phyloP scores from a whole-genome alignment of 805 yeast genomes.

The Kuraishia molischiana region DNA sequence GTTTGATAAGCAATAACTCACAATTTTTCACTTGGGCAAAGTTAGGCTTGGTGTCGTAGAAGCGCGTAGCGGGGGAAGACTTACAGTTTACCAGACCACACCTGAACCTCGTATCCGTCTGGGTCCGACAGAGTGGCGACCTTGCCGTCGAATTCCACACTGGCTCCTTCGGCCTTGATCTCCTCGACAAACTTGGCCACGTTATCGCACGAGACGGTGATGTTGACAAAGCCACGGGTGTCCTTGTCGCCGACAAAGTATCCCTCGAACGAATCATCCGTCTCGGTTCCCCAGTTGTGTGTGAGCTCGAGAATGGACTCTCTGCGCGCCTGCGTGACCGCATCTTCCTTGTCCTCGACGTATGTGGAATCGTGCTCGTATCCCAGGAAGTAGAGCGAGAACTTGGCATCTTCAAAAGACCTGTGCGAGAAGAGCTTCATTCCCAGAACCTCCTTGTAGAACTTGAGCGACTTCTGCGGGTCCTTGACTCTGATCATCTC shows the following conservation, averaged over 20 bases:
- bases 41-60: no score
- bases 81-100: conserved; percentile 25
- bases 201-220: conserved; percentile 61
- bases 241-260: conserved; percentile 76
- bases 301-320: conserved; percentile 84
- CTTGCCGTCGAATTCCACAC: conserved; percentile 39
- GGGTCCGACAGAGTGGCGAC: conserved; percentile 81
- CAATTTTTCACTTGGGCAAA: no score
- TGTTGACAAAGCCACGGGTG: conserved; percentile 81
- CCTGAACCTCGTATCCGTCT: conserved; percentile 81
- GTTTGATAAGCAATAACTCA: no score
- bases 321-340: conserved; percentile 25
- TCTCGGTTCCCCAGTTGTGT: conserved; percentile 93
- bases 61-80: background rate
- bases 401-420: conserved; percentile 60
- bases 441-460: conserved; percentile 75
- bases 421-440: conserved; percentile 56
- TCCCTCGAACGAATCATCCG: conserved; percentile 54
- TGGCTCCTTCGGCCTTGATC: conserved; percentile 45
- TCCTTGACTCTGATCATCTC: conserved; percentile 91
- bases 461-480: conserved; percentile 62
- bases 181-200: conserved; percentile 45
- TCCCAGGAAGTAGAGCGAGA: conserved; percentile 80
- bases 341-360: conserved; percentile 30
- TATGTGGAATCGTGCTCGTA: conserved; percentile 40